Evolutionary conservation across 768 basidiomycete species (phyloP), one percentile per base, ranked within the genome.

Genomic region (Boletus pseudopeckii): DNA sequence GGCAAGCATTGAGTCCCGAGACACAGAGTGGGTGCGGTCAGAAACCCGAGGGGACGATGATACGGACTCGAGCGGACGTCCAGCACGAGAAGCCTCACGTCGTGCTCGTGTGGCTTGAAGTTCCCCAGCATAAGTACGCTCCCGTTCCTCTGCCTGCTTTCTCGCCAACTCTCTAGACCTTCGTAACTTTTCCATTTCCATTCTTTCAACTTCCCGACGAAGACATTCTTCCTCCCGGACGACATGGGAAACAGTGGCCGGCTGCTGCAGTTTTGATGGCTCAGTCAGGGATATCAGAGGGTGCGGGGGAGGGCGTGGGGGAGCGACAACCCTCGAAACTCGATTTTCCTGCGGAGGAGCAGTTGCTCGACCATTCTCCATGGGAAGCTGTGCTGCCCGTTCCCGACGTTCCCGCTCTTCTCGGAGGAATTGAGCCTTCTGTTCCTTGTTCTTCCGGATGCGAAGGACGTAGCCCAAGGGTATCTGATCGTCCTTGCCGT

Each of bases 381-480:
- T 4, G 26, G 55, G 4, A 56, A 32, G 47, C 55, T 60, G 63
- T 51, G 56, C 47, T 33, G 75, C 79, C 45, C 73, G 69, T 36
- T 72, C 71, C 28, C 85, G 78, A 50, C 75, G 76, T 56, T 81
- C 75, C 57, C 80, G 79, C 60, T 87, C 81, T 66, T 77, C 77
- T 42, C 75, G 78, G 61, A 89, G 73, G 60, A 88, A 86, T 41
- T 70, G 78, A 41, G 83, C 84, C 72, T 86, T 86, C 70, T 87
- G 82, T 68, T 85, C 86, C 41, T 84, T 83, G 61, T 81, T 82
- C 75, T 84, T 85, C 73, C 83, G 85, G 67, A 80, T 79, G 49
- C 85, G 84, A 63, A 88, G 72, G n/a, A 84, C 79, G 63, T 90
- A 81, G 17, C 80, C 82, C 38, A 89, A 72, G 3, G 89, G 89